Evolutionary conservation across 768 basidiomycete genomes (phyloP).

Genomic region (Leucosporidium scottii): DNA sequence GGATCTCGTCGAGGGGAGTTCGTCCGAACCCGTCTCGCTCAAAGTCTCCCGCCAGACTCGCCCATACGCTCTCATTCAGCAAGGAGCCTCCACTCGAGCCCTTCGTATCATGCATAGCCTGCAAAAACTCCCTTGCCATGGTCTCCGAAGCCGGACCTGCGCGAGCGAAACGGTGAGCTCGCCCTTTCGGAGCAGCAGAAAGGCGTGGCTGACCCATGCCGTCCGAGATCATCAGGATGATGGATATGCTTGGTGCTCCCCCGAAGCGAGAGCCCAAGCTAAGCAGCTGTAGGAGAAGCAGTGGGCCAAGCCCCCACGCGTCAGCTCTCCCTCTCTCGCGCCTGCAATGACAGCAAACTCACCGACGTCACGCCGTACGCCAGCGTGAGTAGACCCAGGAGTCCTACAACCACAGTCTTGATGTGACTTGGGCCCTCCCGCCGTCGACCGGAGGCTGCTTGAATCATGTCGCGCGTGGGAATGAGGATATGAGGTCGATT

Average conservation of each 20-base stretch:
- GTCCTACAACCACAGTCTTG: too few species aligned
- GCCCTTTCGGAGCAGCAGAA: background rate
- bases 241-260: background rate
- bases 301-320: background rate
- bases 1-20: background rate
- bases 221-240: constrained; percentile 26
- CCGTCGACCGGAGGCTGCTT: too few species aligned
- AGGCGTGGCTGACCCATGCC: constrained; percentile 16
- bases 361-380: too few species aligned
- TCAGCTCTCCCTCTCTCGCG: too few species aligned
- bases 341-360: too few species aligned
- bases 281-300: background rate
- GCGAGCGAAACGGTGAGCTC: background rate
- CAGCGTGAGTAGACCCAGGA: too few species aligned
- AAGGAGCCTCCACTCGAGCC: background rate
- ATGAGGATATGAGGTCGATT: background rate
- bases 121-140: constrained; percentile 8
- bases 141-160: constrained; percentile 23
- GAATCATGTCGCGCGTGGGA: constrained; percentile 4
- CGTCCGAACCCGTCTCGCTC: background rate
- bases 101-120: constrained; percentile 12
- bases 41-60: background rate
- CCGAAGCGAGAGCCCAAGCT: constrained; percentile 9
- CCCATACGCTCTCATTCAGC: background rate
- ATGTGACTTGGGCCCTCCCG: too few species aligned